A percentile compares a stretch with the other conserved stretches of the same genome.
Conservation (phyloP, 1,284 basidiomycete genomes). For the Leccinum angustisporum region DNA sequence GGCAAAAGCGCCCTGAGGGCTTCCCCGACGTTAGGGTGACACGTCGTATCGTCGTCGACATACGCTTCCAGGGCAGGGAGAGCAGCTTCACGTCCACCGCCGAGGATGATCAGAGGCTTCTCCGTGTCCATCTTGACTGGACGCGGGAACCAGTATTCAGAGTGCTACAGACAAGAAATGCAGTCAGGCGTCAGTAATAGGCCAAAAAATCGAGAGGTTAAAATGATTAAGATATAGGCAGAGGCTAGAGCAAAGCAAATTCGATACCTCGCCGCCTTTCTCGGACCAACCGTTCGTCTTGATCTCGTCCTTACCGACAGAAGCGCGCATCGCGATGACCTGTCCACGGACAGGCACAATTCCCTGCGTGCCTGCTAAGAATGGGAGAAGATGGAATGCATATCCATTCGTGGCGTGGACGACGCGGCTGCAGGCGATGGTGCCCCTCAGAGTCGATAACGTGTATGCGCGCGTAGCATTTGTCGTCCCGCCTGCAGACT, state of each 20-base stretch:
- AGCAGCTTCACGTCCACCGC: slow-evolving; percentile 61
- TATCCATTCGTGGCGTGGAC: slow-evolving; percentile 84
- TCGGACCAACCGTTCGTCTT: slow-evolving; percentile 44
- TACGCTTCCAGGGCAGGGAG: slow-evolving; percentile 49
- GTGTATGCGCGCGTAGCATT: slow-evolving; percentile 7
- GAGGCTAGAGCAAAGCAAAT: background rate
- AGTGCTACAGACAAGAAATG: slow-evolving; percentile 15
- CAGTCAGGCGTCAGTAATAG: background rate
- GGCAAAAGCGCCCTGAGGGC: slow-evolving; percentile 61
- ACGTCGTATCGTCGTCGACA: slow-evolving; percentile 58
- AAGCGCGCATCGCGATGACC: slow-evolving; percentile 61
- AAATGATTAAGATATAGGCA: background rate
- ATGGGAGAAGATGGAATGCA: slow-evolving; percentile 61
- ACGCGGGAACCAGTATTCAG: slow-evolving; percentile 82
- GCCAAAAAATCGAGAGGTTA: too few relatives aligned
- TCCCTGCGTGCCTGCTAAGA: slow-evolving; percentile 46
- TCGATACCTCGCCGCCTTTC: slow-evolving; percentile 36
- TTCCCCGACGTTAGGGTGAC: slow-evolving; percentile 49
- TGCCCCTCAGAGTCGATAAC: slow-evolving; percentile 56
- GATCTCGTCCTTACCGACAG: slow-evolving; percentile 37
- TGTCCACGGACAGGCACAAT: slow-evolving; percentile 78
- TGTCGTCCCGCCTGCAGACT: background rate
- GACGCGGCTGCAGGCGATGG: slow-evolving; percentile 55
- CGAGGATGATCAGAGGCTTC: slow-evolving; percentile 67
- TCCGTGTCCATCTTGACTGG: slow-evolving; percentile 40